Base-by-base conservation (phyloP, 805 yeast species). In the Babjeviella inositovora region DNA sequence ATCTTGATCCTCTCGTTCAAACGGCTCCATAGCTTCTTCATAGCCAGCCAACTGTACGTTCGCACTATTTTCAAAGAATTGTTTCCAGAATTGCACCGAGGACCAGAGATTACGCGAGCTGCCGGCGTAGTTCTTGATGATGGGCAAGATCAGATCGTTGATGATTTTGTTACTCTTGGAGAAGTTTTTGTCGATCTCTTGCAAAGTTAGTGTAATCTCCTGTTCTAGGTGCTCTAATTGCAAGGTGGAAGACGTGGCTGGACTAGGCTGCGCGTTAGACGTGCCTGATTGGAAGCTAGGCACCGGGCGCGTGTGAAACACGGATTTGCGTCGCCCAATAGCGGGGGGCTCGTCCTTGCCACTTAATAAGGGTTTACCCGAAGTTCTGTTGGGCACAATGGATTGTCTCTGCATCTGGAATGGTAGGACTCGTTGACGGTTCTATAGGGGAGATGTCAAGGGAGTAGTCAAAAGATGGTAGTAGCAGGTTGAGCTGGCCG, bases 171-270 rank as follows among this genome's bases (percentile, higher is more conserved):
- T 80, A 11, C 85, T 68, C 20, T 61, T 54, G 8, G 75, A 62
- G 23, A 82, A 57, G 37, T 80, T 74, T 22, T 69, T 61, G 47
- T 82, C 93, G 13, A 84, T 77, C 22, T 71, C 73, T 43, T 81
- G 94, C 22, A 84, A 48, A 5, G 71, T 66, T 25, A 75, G 43
- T 0, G 93, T 80, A 19, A 80, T 76, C 38, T 72, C 76, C 41
- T 77, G 92, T 37, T 82, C 93, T 20, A 80, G 43, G 34, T 66
- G 56, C 37, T 81, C 92, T 18, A 55, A 34, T 29, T 52, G 58
- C 17, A 43, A 33, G n/a, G 45, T 41, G 18, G 45, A 46, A 9
- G 43, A 31, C n/a, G n/a, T n/a, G n/a, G n/a, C n/a, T n/a, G n/a
- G n/a, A n/a, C n/a, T n/a, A n/a, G n/a, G n/a, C n/a, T n/a, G n/a